Conservation (phyloP, 2,329 filamentous ascomycete genomes). For the Elsinoe australis region DNA sequence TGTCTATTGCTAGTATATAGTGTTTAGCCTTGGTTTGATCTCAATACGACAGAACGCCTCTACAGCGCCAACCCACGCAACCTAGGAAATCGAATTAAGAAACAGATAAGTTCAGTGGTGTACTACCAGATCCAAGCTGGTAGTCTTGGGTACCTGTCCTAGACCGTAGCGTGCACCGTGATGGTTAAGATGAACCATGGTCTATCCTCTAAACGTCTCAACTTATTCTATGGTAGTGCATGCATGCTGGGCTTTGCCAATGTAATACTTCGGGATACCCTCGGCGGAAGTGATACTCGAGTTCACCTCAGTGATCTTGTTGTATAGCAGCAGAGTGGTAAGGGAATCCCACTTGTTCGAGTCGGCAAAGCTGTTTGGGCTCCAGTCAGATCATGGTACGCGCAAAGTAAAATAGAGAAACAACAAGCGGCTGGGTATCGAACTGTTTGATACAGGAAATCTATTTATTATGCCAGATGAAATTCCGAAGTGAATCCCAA, state of each 20-base stretch:
- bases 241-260: too few species aligned
- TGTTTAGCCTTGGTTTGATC: not conserved
- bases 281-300: slow-evolving; percentile 8
- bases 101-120: too few species aligned
- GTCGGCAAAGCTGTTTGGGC: slow-evolving; percentile 11
- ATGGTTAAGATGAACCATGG: too few species aligned
- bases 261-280: slow-evolving; percentile 1
- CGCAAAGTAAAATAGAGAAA: not conserved
- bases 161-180: too few species aligned
- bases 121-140: too few species aligned
- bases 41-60: not conserved
- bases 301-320: slow-evolving; percentile 11
- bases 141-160: too few species aligned
- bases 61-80: not conserved
- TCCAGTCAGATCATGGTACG: not conserved
- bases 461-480: slow-evolving; percentile 70
- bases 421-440: not conserved
- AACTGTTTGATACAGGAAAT: slow-evolving; percentile 6
- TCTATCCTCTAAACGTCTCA: too few species aligned
- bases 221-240: too few species aligned
- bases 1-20: not conserved
- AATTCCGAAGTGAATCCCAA: slow-evolving; percentile 79
- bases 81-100: too few species aligned
- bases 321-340: slow-evolving; percentile 9
- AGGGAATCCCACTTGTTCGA: slow-evolving; percentile 14